A percentile compares a stretch with the other conserved stretches of the same genome.
phyloP scores from a whole-genome alignment of 129 eudicot species.

The Centrapalus pauciflorus region DNA sequence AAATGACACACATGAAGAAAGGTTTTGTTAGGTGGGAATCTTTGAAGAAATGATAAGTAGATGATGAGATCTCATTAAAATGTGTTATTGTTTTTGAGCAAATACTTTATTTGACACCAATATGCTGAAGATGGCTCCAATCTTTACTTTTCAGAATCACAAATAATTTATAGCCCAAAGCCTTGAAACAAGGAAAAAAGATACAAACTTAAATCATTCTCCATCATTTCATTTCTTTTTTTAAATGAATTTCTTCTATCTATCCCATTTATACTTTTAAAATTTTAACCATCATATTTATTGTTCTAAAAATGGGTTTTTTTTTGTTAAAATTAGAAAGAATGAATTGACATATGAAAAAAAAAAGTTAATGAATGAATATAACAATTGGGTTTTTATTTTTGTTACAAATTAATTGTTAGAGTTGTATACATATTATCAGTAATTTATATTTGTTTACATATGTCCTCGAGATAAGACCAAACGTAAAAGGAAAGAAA shows the following conservation, averaged over 20 bases:
- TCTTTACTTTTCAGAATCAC: conserved; percentile 10
- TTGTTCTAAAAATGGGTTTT: too few relatives aligned
- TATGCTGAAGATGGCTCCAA: conserved; percentile 20
- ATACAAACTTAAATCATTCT: conserved; percentile 14
- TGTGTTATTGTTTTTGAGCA: conserved; percentile 3
- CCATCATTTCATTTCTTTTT: conserved; percentile 17
- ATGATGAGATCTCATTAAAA: conserved; percentile 21
- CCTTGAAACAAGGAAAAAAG: conserved; percentile 28
- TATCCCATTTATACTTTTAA: background rate
- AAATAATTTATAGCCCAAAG: conserved; percentile 22
- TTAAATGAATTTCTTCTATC: background rate
- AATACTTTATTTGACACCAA: conserved; percentile 8
- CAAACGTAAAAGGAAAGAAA: too few relatives aligned
- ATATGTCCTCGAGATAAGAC: too few relatives aligned
- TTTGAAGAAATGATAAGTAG: conserved; percentile 18
- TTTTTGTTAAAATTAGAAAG: too few relatives aligned
- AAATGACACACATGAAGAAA: background rate
- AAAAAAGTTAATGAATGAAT: background rate
- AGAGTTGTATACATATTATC: too few relatives aligned
- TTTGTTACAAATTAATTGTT: too few relatives aligned
- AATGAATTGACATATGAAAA: too few relatives aligned
- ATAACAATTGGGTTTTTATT: too few relatives aligned
- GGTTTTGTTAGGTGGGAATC: conserved; percentile 10
- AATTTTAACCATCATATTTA: too few relatives aligned
- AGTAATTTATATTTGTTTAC: too few relatives aligned